These are phyloP conservation scores for Graphilbum fragrans DNA, from an alignment of 2,329 filamentous ascomycete genomes.

Conservation along the genomic window DNA sequence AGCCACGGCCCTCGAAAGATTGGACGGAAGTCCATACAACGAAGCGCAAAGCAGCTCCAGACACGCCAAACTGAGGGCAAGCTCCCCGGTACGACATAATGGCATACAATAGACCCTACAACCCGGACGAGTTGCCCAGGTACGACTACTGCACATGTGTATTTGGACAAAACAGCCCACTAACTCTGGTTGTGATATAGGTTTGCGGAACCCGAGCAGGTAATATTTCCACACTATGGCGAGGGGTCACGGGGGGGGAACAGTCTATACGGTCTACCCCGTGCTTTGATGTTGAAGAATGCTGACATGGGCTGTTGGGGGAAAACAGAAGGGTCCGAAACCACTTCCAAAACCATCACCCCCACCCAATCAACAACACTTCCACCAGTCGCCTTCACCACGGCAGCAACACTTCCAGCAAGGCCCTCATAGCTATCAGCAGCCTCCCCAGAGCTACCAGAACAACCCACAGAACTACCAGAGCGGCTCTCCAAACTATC, in stretches of 20 bases:
- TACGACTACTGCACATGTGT: slow-evolving; percentile 41
- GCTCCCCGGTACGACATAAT: slow-evolving; percentile 32
- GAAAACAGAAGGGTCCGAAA: slow-evolving; percentile 21
- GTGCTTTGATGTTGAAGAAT: too few species aligned
- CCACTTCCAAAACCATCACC: slow-evolving; percentile 11
- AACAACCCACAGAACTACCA: slow-evolving; percentile 24
- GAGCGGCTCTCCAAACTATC: background rate
- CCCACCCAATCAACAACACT: slow-evolving; percentile 9
- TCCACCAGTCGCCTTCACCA: slow-evolving; percentile 9
- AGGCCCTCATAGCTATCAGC: slow-evolving; percentile 3
- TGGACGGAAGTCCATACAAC: background rate
- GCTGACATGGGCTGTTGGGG: background rate
- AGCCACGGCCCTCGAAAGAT: too few species aligned
- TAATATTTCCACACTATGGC: slow-evolving; percentile 14
- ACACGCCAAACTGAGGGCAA: background rate
- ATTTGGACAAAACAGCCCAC: background rate
- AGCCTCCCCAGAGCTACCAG: slow-evolving; percentile 3
- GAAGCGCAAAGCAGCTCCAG: background rate
- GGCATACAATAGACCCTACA: slow-evolving; percentile 90
- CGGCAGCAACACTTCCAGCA: slow-evolving; percentile 30
- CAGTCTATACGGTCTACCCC: too few species aligned
- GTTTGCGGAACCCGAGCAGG: slow-evolving; percentile 39
- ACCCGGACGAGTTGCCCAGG: slow-evolving; percentile 90
- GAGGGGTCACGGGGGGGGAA: too few species aligned
- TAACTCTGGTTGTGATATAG: slow-evolving; percentile 19